A percentile compares a stretch with the other conserved stretches of the same genome.
These are phyloP conservation scores for Euptelea pleiosperma DNA, from an alignment of 164 flowering plant genomes.

Conservation along the genomic window DNA sequence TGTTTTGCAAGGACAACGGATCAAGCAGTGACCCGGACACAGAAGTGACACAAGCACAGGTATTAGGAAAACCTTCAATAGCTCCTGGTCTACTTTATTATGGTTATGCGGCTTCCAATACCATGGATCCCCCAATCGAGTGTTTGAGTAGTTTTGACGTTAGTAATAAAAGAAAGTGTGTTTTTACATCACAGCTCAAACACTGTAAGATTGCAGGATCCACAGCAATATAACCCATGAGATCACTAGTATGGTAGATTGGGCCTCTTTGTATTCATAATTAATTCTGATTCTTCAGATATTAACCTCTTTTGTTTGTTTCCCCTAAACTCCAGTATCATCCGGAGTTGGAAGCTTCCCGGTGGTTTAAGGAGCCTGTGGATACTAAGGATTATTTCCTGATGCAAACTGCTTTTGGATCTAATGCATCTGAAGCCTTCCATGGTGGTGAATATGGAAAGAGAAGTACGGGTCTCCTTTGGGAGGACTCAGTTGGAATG, in stretches of 20 bases:
- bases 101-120: too few species aligned
- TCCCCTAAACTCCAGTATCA: not conserved
- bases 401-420: conserved; percentile 2
- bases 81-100: too few species aligned
- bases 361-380: conserved; percentile 5
- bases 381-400: conserved; percentile 2
- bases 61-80: conserved; percentile 7
- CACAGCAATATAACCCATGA: not conserved
- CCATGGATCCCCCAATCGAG: too few species aligned
- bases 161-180: too few species aligned
- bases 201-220: not conserved
- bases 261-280: too few species aligned
- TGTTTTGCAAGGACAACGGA: conserved; percentile 16
- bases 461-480: not conserved
- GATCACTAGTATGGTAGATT: too few species aligned
- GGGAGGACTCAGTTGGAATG: conserved; percentile 1
- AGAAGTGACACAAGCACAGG: conserved; percentile 28
- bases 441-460: not conserved
- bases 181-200: too few species aligned
- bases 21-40: conserved; percentile 35
- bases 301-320: too few species aligned
- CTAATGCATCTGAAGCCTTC: not conserved
- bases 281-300: not conserved
- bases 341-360: not conserved
- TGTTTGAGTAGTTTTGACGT: too few species aligned